These are phyloP conservation scores for Colletotrichum lupini DNA, from an alignment of 2,329 filamentous ascomycete genomes.

Conservation along the genomic window DNA sequence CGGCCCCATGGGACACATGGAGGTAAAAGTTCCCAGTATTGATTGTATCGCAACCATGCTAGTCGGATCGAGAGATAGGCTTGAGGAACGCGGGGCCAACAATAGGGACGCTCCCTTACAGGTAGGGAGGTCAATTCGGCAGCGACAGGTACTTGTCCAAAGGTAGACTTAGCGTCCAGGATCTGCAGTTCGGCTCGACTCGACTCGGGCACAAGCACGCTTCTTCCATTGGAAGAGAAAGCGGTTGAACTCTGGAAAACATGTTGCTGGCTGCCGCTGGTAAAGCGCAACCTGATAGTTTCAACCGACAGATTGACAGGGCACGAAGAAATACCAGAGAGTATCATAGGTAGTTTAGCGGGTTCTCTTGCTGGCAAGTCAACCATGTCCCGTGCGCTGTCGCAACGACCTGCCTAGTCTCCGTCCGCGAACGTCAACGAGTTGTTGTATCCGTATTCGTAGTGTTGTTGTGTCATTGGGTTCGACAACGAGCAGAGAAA, in stretches of 20 bases:
- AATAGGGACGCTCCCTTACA: background rate
- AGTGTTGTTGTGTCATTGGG: background rate
- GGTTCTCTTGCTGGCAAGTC: slow-evolving; percentile 1
- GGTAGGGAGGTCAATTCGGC: background rate
- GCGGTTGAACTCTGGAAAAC: background rate
- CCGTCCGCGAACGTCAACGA: background rate
- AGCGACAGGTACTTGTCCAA: background rate
- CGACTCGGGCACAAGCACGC: background rate
- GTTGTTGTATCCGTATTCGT: background rate
- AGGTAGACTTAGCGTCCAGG: background rate
- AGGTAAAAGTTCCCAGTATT: background rate
- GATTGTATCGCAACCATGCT: too few species aligned
- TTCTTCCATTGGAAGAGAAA: background rate
- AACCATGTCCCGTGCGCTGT: background rate
- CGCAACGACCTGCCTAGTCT: background rate
- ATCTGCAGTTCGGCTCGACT: background rate
- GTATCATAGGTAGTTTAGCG: background rate
- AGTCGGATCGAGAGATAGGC: background rate
- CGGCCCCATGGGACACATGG: background rate
- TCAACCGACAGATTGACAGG: background rate
- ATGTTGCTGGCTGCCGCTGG: background rate
- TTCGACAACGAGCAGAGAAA: background rate
- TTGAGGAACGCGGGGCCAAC: background rate
- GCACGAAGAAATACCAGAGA: background rate
- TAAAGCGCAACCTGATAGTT: background rate